Conservation (phyloP, 1,284 basidiomycete genomes). For the Anthracocystis panici-leucophaei region DNA sequence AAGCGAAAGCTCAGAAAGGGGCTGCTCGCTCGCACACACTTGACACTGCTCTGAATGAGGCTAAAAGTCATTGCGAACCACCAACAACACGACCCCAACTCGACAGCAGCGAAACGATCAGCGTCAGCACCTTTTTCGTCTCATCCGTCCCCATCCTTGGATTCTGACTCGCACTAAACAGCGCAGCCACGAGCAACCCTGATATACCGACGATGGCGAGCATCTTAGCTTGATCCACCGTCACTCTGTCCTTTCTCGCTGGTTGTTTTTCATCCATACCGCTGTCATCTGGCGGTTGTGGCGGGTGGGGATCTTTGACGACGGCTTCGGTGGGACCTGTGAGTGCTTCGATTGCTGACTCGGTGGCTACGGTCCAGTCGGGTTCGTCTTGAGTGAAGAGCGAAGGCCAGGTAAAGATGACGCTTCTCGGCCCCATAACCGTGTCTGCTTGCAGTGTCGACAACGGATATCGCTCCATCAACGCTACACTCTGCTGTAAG, state of each 20-base stretch:
- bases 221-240: conserved; percentile 14
- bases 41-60: background rate
- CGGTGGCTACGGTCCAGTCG: conserved; percentile 9
- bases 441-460: conserved; percentile 19
- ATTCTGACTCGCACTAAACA: conserved; percentile 22
- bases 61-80: background rate
- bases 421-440: conserved; percentile 51
- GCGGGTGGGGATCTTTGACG: conserved; percentile 38
- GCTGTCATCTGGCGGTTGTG: conserved; percentile 1
- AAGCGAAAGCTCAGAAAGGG: background rate
- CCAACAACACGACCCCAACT: conserved; percentile 33
- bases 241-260: background rate
- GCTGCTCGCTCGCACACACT: background rate
- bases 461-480: conserved; percentile 30
- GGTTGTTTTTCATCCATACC: conserved; percentile 3
- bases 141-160: conserved; percentile 9
- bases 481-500: conserved; percentile 18
- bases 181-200: conserved; percentile 40
- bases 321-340: conserved; percentile 24
- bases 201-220: conserved; percentile 43
- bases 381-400: conserved; percentile 6
- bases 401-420: conserved; percentile 50
- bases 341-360: conserved; percentile 10
- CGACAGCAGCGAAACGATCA: conserved; percentile 34
- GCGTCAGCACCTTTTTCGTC: conserved; percentile 21